Evolutionary conservation across 208 protist species (phyloP), one percentile per base, ranked within the genome.

Genomic region (Trypanosoma melophagium): DNA sequence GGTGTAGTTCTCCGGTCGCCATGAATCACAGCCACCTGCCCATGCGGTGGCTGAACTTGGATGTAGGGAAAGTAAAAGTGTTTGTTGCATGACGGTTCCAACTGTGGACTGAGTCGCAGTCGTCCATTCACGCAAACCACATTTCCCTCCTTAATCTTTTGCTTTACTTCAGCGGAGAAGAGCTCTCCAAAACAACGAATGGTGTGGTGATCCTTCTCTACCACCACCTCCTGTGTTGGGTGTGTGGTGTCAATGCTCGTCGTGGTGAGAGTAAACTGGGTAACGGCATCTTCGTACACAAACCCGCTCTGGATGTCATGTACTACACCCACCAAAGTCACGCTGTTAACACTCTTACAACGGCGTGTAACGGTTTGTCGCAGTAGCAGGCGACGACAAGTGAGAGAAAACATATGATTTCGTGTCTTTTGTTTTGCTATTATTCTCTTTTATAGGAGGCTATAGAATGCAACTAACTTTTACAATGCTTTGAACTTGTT

Each of bases 1-100:
- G 87, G 86, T 24, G 86, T 68, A 1, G 71, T 75, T 13, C 80
- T 72, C 44, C 80, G 81, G 62, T 94, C 87, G 10, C 87, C 83
- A 74, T 93, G 89, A 25, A 96, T 80, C 16, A 94, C 80, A 17
- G 77, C 76, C 19, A 96, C 91, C 74, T 96, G 88, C 5, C 91
- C 91, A 67, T 96, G 81, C 9, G 91, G 91, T 2, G 88, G 91
- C 49, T 94, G 86, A 14, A 96, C 87, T 53, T 96, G 91, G 42
- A 96, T 89, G 61, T 87, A 96, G 4, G 91, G 91, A 68, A 94
- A 96, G 81, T 96, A 96, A 79, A 92, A 94, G 74, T 95, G 91
- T 77, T 93, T 93, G 57, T 87, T 91, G 71, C 80, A 85, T 47
- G 84, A 79, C 31, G 91, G 80, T 74, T 96, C 91, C 67, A 93